Evolutionary conservation across 1,284 basidiomycete genomes (phyloP).

Genomic region (Puccinia polysora): DNA sequence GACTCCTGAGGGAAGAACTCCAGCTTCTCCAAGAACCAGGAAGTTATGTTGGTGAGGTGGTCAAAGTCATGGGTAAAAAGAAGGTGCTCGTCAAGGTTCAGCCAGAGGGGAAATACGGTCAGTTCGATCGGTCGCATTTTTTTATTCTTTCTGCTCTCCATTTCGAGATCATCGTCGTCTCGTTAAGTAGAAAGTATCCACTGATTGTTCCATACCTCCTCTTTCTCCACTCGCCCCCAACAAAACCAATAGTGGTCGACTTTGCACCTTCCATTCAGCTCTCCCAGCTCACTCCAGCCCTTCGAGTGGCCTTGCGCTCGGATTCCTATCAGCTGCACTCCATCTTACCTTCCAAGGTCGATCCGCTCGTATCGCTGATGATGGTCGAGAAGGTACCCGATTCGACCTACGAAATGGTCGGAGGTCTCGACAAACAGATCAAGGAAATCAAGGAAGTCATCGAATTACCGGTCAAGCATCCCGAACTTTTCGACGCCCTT

Average conservation of each 20-base stretch:
- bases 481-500: slow-evolving; percentile 90
- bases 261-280: slow-evolving; percentile 84
- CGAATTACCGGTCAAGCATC: slow-evolving; percentile 95
- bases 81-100: slow-evolving; percentile 98
- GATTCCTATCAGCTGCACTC: slow-evolving; percentile 84
- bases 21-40: slow-evolving; percentile 94
- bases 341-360: slow-evolving; percentile 70
- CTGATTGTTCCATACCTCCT: neutral
- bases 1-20: slow-evolving; percentile 83
- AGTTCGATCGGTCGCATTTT: slow-evolving; percentile 46
- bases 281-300: slow-evolving; percentile 71
- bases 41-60: slow-evolving; percentile 93
- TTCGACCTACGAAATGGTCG: slow-evolving; percentile 99
- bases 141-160: neutral
- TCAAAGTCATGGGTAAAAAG: slow-evolving; percentile 99
- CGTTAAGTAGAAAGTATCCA: neutral
- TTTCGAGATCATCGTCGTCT: slow-evolving; percentile 3
- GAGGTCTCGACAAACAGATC: slow-evolving; percentile 94
- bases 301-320: slow-evolving; percentile 90
- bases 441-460: slow-evolving; percentile 99
- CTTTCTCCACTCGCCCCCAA: neutral
- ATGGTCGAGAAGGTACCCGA: slow-evolving; percentile 99
- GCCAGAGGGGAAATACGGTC: slow-evolving; percentile 97
- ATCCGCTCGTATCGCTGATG: slow-evolving; percentile 92
- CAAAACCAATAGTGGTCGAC: slow-evolving; percentile 70